Evolutionary conservation across 495 filamentous ascomycete species (phyloP).

Genomic region (Sporormia fimetaria): DNA sequence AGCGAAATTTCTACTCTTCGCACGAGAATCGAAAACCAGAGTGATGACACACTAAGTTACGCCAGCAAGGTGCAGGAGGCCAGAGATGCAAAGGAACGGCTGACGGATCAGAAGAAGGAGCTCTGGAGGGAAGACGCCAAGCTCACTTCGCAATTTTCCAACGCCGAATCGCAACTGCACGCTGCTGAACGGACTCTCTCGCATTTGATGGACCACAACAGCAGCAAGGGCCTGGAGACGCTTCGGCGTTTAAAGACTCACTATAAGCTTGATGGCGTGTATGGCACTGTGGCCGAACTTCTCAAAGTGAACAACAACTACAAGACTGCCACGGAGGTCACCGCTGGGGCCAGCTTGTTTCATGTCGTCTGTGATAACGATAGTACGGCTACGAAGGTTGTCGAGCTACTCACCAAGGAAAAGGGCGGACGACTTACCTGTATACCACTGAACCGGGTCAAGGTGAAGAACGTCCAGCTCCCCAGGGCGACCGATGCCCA

Average conservation of each 20-base stretch:
- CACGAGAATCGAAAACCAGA: conserved; percentile 64
- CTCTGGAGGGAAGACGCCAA: conserved; percentile 86
- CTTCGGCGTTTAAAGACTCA: conserved; percentile 70
- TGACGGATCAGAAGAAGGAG: conserved; percentile 80
- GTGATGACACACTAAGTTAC: conserved; percentile 57
- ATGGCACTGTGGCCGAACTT: conserved; percentile 86
- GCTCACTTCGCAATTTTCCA: conserved; percentile 62
- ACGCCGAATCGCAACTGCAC: conserved; percentile 60
- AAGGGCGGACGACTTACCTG: conserved; percentile 85
- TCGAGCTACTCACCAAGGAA: conserved; percentile 67
- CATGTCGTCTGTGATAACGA: conserved; percentile 95
- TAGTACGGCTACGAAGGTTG: conserved; percentile 67
- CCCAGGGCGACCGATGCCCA: conserved; percentile 79
- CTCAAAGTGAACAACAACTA: conserved; percentile 77
- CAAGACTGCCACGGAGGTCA: conserved; percentile 81
- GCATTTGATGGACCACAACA: conserved; percentile 80
- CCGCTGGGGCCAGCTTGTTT: conserved; percentile 85
- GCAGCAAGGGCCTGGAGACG: conserved; percentile 67
- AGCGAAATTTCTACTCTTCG: conserved; percentile 58
- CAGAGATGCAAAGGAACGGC: conserved; percentile 66
- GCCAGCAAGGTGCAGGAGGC: conserved; percentile 62
- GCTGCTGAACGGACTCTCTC: conserved; percentile 65
- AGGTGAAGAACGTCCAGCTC: conserved; percentile 54
- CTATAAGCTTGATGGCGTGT: conserved; percentile 70
- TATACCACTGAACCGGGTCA: conserved; percentile 78